Evolutionary conservation across 345 rosid genomes (phyloP).

Genomic region (Murraya paniculata): DNA sequence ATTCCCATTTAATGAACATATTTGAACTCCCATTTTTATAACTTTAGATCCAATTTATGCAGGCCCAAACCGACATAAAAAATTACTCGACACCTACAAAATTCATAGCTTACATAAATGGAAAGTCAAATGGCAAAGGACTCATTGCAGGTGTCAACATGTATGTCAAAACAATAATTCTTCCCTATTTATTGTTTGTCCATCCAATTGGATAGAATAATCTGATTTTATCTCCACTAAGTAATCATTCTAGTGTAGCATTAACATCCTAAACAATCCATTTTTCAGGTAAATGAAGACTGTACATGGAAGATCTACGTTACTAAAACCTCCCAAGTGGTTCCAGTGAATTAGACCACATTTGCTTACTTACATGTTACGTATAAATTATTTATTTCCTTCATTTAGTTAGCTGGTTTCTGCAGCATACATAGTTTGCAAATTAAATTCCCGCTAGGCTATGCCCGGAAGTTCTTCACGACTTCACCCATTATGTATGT

Average conservation of each 20-base stretch:
- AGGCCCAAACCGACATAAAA: conserved; percentile 26
- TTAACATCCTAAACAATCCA: conserved; percentile 3
- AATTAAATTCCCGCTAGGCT: not conserved
- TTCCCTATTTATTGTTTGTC: not conserved
- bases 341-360: conserved; percentile 36
- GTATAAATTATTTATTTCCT: not conserved
- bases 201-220: not conserved
- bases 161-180: conserved; percentile 24
- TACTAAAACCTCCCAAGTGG: conserved; percentile 40
- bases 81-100: conserved; percentile 30
- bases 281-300: conserved; percentile 46
- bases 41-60: conserved; percentile 5
- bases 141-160: conserved; percentile 31
- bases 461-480: not conserved
- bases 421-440: not conserved
- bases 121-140: conserved; percentile 14
- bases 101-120: conserved; percentile 22
- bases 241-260: not conserved
- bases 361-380: not conserved
- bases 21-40: not conserved
- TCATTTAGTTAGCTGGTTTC: not conserved
- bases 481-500: not conserved
- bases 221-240: not conserved
- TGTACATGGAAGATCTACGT: conserved; percentile 19
- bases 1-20: not conserved